Evolutionary conservation across 768 basidiomycete genomes (phyloP).

Genomic region (Antrodiella citrinella): DNA sequence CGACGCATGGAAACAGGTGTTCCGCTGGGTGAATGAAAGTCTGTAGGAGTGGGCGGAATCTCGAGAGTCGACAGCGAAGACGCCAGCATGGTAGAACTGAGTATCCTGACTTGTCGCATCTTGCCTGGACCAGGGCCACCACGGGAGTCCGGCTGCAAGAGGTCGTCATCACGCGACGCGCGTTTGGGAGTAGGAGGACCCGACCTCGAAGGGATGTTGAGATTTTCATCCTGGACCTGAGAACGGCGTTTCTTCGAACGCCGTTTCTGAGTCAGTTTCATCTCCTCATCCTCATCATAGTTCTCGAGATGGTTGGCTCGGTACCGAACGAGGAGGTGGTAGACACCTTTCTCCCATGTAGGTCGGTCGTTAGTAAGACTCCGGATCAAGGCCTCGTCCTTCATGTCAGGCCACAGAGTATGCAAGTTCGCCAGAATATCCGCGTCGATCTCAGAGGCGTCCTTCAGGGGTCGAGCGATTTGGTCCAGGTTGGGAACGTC

Average conservation of each 20-base stretch:
- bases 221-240: conserved; percentile 8
- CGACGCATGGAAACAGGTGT: background rate
- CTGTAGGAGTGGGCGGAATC: conserved; percentile 1
- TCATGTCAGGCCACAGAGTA: conserved; percentile 83
- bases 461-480: conserved; percentile 62
- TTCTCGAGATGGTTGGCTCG: conserved; percentile 66
- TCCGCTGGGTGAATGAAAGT: conserved; percentile 2
- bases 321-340: conserved; percentile 83
- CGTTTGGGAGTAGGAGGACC: conserved; percentile 57
- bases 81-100: background rate
- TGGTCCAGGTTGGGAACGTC: conserved; percentile 54
- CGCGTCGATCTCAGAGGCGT: conserved; percentile 62
- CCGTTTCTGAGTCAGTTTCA: conserved; percentile 24
- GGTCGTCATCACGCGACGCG: conserved; percentile 29
- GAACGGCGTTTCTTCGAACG: conserved; percentile 12
- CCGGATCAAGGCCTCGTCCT: conserved; percentile 65
- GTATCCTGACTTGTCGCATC: conserved; percentile 11
- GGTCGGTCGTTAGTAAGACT: conserved; percentile 58
- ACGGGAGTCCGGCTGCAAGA: conserved; percentile 10
- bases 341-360: conserved; percentile 96
- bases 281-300: conserved; percentile 63
- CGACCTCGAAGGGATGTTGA: conserved; percentile 40
- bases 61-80: background rate
- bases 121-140: conserved; percentile 10
- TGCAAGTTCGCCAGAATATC: conserved; percentile 87